phyloP scores from a whole-genome alignment of 2,329 filamentous ascomycete species.

The Ceratocystis colombiana region DNA sequence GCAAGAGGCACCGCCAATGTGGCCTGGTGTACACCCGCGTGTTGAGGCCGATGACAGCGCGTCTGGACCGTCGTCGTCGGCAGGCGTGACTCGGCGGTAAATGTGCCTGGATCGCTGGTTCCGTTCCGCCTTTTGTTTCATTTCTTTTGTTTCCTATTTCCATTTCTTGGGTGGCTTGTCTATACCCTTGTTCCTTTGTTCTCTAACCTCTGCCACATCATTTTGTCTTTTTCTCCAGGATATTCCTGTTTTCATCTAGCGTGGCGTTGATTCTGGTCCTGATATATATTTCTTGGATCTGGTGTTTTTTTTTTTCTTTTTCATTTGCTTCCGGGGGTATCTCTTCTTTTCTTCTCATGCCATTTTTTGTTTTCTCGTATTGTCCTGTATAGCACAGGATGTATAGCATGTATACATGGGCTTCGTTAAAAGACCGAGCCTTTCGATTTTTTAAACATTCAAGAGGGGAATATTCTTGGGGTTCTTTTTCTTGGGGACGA shows the following conservation, averaged over 20 bases:
- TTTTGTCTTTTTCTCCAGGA: conserved; percentile 1
- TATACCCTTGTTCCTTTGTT: too few species aligned
- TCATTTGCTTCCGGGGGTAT: neutral
- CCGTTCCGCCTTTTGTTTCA: neutral
- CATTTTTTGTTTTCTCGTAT: neutral
- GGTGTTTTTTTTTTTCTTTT: neutral
- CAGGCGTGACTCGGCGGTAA: neutral
- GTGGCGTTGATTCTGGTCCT: too few species aligned
- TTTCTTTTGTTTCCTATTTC: neutral
- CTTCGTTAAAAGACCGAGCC: neutral
- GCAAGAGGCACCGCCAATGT: conserved; percentile 20
- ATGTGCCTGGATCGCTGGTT: neutral
- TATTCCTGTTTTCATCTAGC: too few species aligned
- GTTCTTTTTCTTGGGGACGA: neutral
- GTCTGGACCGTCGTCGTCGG: neutral
- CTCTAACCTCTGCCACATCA: too few species aligned
- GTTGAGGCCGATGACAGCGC: conserved; percentile 7
- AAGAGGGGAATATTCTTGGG: neutral
- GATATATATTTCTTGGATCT: neutral
- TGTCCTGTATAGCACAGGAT: neutral
- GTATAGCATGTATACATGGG: neutral
- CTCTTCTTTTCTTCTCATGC: neutral
- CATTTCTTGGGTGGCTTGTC: neutral
- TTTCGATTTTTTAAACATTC: neutral
- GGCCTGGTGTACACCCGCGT: conserved; percentile 18